Evolutionary conservation across 208 protist species (phyloP).

Genomic region (Blechomonas ayalai): DNA sequence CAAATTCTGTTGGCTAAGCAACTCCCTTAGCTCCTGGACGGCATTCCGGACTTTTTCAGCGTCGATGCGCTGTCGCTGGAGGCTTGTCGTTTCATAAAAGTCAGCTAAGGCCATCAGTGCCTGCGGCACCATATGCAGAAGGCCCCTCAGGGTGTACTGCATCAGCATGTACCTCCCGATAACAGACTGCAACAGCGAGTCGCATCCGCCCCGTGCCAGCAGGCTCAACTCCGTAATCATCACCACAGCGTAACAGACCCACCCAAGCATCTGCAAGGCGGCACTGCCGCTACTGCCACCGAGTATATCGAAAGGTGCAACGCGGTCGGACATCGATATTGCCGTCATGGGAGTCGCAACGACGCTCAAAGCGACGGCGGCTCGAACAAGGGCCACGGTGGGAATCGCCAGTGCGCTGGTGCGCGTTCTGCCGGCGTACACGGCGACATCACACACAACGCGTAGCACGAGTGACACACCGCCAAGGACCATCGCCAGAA

Average conservation of each 20-base stretch:
- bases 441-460: conserved; percentile 30
- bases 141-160: conserved; percentile 36
- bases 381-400: conserved; percentile 12
- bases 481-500: conserved; percentile 41
- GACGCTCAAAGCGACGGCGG: conserved; percentile 30
- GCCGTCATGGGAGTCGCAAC: conserved; percentile 43
- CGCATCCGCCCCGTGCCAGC: too few relatives aligned
- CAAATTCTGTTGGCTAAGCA: conserved; percentile 8
- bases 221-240: too few relatives aligned
- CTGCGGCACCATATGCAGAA: conserved; percentile 33
- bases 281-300: conserved; percentile 57
- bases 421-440: neutral
- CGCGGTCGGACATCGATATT: conserved; percentile 43
- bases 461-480: conserved; percentile 43
- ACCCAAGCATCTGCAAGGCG: conserved; percentile 68
- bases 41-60: conserved; percentile 5
- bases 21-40: conserved; percentile 7
- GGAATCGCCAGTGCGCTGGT: conserved; percentile 10
- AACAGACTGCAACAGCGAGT: conserved; percentile 6
- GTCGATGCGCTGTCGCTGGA: conserved; percentile 2
- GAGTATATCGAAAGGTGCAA: too few relatives aligned
- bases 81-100: conserved; percentile 33
- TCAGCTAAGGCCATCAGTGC: conserved; percentile 36
- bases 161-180: conserved; percentile 12
- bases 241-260: conserved; percentile 50